Base-by-base conservation (phyloP, 225 moss, liverwort and hornwort species). In the Pseudoscleropodium purum region DNA sequence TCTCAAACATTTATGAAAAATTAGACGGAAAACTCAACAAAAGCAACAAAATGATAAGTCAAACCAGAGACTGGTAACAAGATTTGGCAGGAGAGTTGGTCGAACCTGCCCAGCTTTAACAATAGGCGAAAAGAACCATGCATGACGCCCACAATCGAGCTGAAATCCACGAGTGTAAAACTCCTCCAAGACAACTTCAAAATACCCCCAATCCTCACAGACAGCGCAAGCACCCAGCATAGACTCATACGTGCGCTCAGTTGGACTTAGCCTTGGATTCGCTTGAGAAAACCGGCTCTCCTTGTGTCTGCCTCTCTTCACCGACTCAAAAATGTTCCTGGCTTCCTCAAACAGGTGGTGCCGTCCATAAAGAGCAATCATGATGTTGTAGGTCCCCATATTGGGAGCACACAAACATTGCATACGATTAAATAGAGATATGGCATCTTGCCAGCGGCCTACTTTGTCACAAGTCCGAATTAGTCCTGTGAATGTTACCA, bases 321-420 rank as follows among this genome's bases (percentile, higher is more conserved):
- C 91, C 25, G 87, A 84, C 79, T 97, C 93, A 84, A 94, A 99
- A 49, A 97, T 90, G 52, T 66, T 86, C 87, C 93, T 94, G 61
- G 97, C 99, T 89, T 96, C 95, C 87, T 90, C 92, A 60, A 96
- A 97, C 82, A 96, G 90, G 36, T 90, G 91, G n/a, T 92, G 93
- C 52, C 94, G 89, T n/a, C 96, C 97, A 84, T 97, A 99, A 37
- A 99, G 87, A 84, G 97, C 90, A 86, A 99, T 97, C 95, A 99
- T 97, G 88, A 97, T 87, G 87, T 99, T 97, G 92, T 90, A 99
- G 45, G 99, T 97, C 45, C 96, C 96, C 73, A 97, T 91, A 85
- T 99, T 97, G 65, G 96, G 96, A 63, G 96, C 94, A 91, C 97
- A 97, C 39, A 94, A 86, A 62, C 88, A 87, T 90, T 93, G 94